Conservation (phyloP, 768 basidiomycete genomes). For the Xerocomellus amylosporus region DNA sequence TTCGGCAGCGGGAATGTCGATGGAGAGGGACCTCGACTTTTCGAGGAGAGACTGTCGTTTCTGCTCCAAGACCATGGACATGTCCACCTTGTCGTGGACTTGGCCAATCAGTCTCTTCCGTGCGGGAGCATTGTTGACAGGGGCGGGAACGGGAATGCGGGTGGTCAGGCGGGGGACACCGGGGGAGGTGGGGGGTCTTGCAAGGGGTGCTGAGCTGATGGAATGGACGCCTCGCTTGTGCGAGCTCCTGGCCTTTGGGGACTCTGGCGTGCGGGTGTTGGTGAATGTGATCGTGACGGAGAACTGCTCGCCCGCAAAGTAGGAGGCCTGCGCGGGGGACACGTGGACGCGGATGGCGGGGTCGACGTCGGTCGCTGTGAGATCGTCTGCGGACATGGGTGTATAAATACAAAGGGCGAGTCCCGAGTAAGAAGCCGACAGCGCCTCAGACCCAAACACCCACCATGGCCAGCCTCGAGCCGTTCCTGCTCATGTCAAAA, state of each 20-base stretch:
- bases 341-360: conserved; percentile 66
- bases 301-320: conserved; percentile 90
- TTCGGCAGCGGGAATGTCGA: conserved; percentile 56
- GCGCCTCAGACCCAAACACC: conserved; percentile 17
- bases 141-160: conserved; percentile 22
- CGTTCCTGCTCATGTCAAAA: conserved; percentile 88
- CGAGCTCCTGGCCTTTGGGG: conserved; percentile 34
- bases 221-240: conserved; percentile 78
- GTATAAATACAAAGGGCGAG: no score
- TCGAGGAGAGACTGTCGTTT: conserved; percentile 50
- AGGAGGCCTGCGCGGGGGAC: conserved; percentile 80
- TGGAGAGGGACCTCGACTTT: conserved; percentile 58
- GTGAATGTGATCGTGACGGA: conserved; percentile 83
- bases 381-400: conserved; percentile 21
- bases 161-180: conserved; percentile 49
- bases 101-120: conserved; percentile 60
- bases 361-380: conserved; percentile 30
- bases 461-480: conserved; percentile 63
- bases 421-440: no score
- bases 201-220: conserved; percentile 77
- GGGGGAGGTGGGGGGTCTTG: conserved; percentile 80
- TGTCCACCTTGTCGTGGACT: conserved; percentile 32
- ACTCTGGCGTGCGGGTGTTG: conserved; percentile 63
- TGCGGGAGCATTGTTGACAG: conserved; percentile 27
- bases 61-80: conserved; percentile 52